Conservation (phyloP, 1,139 yeast species). For the Wickerhamomyces sp. region DNA sequence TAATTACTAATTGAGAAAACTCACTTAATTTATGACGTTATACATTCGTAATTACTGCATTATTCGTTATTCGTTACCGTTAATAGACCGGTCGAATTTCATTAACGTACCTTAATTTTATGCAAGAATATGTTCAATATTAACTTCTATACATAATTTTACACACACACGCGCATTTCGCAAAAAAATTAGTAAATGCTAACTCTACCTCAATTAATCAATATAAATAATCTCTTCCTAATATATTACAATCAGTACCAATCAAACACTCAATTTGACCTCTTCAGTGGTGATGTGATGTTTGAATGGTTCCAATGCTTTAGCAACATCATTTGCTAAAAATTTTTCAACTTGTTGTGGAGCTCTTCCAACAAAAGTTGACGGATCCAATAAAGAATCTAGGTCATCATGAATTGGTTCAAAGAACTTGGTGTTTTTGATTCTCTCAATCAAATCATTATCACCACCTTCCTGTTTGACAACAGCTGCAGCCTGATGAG, state of each 20-base stretch:
- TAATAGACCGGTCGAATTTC: too few species aligned
- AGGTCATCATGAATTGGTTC: slow-evolving; percentile 85
- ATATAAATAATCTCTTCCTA: too few species aligned
- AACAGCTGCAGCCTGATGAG: slow-evolving; percentile 96
- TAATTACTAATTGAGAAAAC: too few species aligned
- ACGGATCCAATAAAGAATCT: slow-evolving; percentile 78
- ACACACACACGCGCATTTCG: too few species aligned
- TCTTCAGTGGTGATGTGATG: slow-evolving; percentile 55
- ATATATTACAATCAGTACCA: too few species aligned
- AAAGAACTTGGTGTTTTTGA: slow-evolving; percentile 76
- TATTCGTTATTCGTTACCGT: too few species aligned
- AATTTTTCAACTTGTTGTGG: slow-evolving; percentile 97
- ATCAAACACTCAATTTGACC: slow-evolving; percentile 55
- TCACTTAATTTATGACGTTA: too few species aligned
- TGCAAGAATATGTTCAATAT: too few species aligned
- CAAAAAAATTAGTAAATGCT: too few species aligned
- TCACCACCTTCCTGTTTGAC: slow-evolving; percentile 99
- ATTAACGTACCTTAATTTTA: too few species aligned
- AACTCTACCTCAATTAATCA: not conserved
- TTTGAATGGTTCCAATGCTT: slow-evolving; percentile 72
- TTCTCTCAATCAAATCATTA: slow-evolving; percentile 90
- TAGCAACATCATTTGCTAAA: slow-evolving; percentile 75
- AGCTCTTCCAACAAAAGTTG: slow-evolving; percentile 97
- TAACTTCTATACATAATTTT: too few species aligned
- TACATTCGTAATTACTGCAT: too few species aligned